Base-by-base conservation (phyloP, 768 basidiomycete genomes). In the Rhodotorula toruloides region DNA sequence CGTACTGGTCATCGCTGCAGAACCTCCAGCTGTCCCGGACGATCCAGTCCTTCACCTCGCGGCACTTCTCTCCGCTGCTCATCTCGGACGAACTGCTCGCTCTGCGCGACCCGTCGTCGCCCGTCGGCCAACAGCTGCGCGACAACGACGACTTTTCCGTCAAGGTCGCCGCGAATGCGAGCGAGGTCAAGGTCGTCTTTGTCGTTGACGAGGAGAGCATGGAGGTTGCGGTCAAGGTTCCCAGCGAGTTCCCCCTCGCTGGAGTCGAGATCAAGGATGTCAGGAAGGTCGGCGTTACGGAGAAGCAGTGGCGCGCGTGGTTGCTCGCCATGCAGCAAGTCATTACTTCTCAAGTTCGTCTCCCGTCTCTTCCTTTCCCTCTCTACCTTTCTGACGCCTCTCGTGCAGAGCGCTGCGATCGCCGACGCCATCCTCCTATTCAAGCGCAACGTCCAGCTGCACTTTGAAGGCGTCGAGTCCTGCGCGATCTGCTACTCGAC, bases 401-500 rank as follows among this genome's bases (percentile, higher is more conserved):
- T 17, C 27, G 3, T 13, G 36, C 76, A 96, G 92, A 92, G 91
- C 72, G 92, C 93, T 11, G 84, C 87, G 54, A 87, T 99, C 36
- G 81, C 89, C 16, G 96, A 98, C 75, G 92, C 89, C 0, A 77
- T 98, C 27, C 82, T 83, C 10, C 79, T 94, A 64, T 98, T 97
- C 83, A 93, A 92, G 79, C 90, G 88, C 78, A 98, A 97, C 75
- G 91, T 93, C 49, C 82, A 85, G 0, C 82, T 89, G 27, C 91
- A 98, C 76, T 99, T 98, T 74, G 90, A 94, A 70, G 94, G 94
- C 11, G 88, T 92, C 76, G 89, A 89, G 4, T 91, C 94, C 73
- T 99, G 96, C 77, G 90, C 94, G 1, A 97, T 99, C 65, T 94
- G 91, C 74, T 94, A 93, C 77, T 90, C 89, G 87, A 61, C 72